Evolutionary conservation across 768 basidiomycete species (phyloP), one percentile per base, ranked within the genome.

Genomic region (Trametes villosa): DNA sequence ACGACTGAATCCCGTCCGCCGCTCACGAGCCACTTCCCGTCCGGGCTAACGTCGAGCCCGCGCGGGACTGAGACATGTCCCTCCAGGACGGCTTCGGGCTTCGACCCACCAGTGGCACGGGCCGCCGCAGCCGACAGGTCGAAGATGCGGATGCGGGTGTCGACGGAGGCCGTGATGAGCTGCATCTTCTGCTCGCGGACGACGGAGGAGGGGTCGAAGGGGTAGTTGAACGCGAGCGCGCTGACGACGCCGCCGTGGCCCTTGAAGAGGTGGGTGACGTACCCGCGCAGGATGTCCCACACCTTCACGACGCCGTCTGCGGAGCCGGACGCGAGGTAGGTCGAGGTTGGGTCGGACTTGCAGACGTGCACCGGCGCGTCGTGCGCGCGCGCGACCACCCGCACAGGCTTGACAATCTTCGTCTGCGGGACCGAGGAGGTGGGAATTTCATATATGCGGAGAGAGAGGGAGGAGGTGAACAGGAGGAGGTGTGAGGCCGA

Each of bases 181-280:
- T 88, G 87, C 82, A 96, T 90, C 51, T 79, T 82, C 65, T 76
- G 78, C 53, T 77, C 66, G 22, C 66, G 75, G 40, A 66, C 72
- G 29, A 81, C 75, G 33, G 76, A 77, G 9, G 84, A 83, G 2
- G 81, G 77, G 62, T 89, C 83, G 60, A 79, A 83, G 22, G 87
- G 88, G 67, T 89, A 92, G 72, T 88, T 90, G 76, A 96, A 99
- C 26, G 83, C 78, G 60, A 98, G 77, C 17, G 96, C 95, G 65
- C 91, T 92, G 71, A 99, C 89, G 60, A 97, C 92, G n/a, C 97
- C 97, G 5, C 96, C 97, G 71, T 98, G 97, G 2, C 96, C 96
- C 69, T 91, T 91, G 81, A 96, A 94, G 13, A 95, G 82, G 73
- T 99, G 97, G 0, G 97, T 99, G 31, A 92, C 85, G 71, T 88